Evolutionary conservation across 75 land plant genomes (phyloP).

Genomic region (Pinus albicaulis): DNA sequence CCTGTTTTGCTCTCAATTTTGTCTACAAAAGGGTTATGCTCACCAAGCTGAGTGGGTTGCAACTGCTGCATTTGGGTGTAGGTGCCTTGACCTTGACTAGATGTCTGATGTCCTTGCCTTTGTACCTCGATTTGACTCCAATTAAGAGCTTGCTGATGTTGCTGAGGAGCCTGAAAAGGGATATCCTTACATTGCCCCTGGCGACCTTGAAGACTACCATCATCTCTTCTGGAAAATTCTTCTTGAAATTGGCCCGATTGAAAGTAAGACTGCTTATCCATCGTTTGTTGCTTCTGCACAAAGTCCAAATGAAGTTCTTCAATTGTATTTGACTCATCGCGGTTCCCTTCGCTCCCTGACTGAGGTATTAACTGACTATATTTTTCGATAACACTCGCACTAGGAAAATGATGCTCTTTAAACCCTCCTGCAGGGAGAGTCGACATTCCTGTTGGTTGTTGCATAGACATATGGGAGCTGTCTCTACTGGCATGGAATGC

Average conservation of each 20-base stretch:
- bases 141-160: background rate
- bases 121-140: background rate
- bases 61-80: constrained; percentile 1
- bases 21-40: background rate
- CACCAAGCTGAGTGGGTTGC: background rate
- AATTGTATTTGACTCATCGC: background rate
- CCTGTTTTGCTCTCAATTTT: background rate
- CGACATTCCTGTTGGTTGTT: background rate
- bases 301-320: constrained; percentile 8
- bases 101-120: background rate
- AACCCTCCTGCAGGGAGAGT: background rate
- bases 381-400: background rate
- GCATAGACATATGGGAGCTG: background rate
- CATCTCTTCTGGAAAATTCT: background rate
- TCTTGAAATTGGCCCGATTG: background rate
- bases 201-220: background rate
- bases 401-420: background rate
- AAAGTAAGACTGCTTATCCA: background rate
- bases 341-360: background rate
- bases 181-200: background rate
- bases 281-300: constrained; percentile 5
- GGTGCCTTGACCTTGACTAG: background rate
- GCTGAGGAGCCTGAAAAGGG: background rate
- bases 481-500: background rate
- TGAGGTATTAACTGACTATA: background rate